Evolutionary conservation across 164 flowering plant genomes (phyloP), one percentile per base, ranked within the genome.

Genomic region (Vitis amurensis): DNA sequence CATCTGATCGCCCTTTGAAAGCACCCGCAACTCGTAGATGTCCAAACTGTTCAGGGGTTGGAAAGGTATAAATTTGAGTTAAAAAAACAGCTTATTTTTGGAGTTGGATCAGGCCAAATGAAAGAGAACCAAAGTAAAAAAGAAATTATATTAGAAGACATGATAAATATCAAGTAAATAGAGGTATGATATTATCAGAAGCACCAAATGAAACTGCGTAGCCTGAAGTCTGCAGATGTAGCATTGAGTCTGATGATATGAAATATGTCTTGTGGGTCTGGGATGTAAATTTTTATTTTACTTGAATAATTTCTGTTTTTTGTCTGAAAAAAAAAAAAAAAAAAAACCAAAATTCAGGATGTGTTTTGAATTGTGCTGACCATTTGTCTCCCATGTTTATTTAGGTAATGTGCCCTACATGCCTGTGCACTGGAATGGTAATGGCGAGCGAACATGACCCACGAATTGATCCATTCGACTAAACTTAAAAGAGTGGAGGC

Each of bases 371-470:
- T 44, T 19, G 12, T 19, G 19, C 58, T 61, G 51, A 48, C 70
- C 69, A 61, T 62, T 57, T n/a, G 50, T 64, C 11, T 50, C 16
- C 27, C 4, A 10, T 67, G n/a, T 60, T 72, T 51, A 23, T 71
- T 51, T 74, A 94, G 97, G 99, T 94, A 16, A 94, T 94, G 99
- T 92, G 99, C 79, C 99, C 99, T 3, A 94, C 97, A 14, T 94
- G 99, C 80, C 89, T 94, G 10, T 94, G 99, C 80, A 94, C 99
- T 1, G 97, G 99, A 55, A 89, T 92, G 97, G 84, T 86, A 65
- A 92, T 92, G 97, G 97, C 99, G 3, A 94, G 97, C 63, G 99
- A 94, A 75, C 99, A 94, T 57, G 99, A 94, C 76, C 97, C 97
- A 14, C 77, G 97, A 37, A 86, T 94, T 51, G 99, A 94, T 69